Percentiles rank a stretch among this genome's conserved stretches.
These are phyloP conservation scores for Aspergillus brasiliensis DNA, from an alignment of 2,329 filamentous ascomycete species.

Conservation along the genomic window DNA sequence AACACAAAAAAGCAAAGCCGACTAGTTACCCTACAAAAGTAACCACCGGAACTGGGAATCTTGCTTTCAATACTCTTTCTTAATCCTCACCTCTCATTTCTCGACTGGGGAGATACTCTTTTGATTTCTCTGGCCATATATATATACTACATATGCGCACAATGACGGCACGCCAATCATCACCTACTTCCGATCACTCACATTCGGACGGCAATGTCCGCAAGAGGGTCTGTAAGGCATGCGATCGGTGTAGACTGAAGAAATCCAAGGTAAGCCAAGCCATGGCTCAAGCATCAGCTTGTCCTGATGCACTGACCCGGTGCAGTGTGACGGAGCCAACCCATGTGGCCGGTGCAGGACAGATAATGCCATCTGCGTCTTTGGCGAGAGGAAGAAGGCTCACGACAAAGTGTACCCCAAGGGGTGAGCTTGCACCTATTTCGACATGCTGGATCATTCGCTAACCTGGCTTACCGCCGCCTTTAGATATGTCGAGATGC, in stretches of 20 bases:
- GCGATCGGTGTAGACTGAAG: conserved; percentile 66
- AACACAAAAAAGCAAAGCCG: conserved; percentile 12
- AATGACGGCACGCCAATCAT: conserved; percentile 45
- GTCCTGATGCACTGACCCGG: conserved; percentile 27
- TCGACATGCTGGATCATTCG: neutral
- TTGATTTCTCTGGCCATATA: neutral
- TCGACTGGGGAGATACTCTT: neutral
- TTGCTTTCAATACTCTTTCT: neutral
- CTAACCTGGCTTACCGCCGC: neutral
- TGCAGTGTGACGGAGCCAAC: conserved; percentile 61
- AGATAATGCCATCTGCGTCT: conserved; percentile 67
- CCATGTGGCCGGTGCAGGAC: conserved; percentile 64
- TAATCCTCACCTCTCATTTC: neutral
- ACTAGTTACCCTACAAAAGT: conserved; percentile 6
- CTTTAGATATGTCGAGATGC: conserved; percentile 64
- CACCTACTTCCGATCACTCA: conserved; percentile 42
- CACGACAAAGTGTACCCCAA: conserved; percentile 71
- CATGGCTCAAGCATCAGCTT: conserved; percentile 15
- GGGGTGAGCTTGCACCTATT: conserved; percentile 51
- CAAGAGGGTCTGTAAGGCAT: conserved; percentile 68
- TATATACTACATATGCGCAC: conserved; percentile 21
- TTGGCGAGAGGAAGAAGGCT: conserved; percentile 66
- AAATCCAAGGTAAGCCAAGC: conserved; percentile 61
- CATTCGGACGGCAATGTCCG: conserved; percentile 52
- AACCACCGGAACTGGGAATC: neutral